Evolutionary conservation across 345 rosid species (phyloP).

Genomic region (Syzygium grande): DNA sequence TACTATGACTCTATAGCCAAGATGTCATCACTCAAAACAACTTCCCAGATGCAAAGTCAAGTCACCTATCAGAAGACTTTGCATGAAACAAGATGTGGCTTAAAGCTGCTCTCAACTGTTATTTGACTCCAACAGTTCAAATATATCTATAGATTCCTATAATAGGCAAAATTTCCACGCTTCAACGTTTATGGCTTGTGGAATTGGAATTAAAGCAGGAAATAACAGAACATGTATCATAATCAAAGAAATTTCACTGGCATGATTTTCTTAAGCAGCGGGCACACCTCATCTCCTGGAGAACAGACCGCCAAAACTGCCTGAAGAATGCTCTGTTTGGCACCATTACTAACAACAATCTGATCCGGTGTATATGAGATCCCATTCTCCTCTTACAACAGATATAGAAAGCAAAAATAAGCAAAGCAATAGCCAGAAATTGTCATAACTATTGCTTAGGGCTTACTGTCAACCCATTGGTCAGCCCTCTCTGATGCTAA

Average conservation of each 20-base stretch:
- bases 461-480: background rate
- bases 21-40: background rate
- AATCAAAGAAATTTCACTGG: background rate
- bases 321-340: slow-evolving; percentile 76
- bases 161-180: background rate
- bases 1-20: background rate
- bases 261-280: background rate
- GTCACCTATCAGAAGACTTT: background rate
- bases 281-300: slow-evolving; percentile 84
- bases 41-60: background rate
- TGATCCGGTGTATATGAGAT: slow-evolving; percentile 70
- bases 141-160: background rate
- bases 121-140: background rate
- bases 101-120: background rate
- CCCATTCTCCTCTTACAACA: slow-evolving; percentile 70
- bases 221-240: background rate
- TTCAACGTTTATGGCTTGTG: background rate
- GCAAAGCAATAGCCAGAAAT: background rate
- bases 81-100: background rate
- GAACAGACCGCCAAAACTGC: slow-evolving; percentile 88
- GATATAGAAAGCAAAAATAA: background rate
- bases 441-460: background rate
- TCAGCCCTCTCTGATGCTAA: background rate
- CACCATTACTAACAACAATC: slow-evolving; percentile 89
- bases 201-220: background rate